Evolutionary conservation across 2,329 filamentous ascomycete genomes (phyloP), one percentile per base, ranked within the genome.

Genomic region (Pseudogymnoascus sp.): DNA sequence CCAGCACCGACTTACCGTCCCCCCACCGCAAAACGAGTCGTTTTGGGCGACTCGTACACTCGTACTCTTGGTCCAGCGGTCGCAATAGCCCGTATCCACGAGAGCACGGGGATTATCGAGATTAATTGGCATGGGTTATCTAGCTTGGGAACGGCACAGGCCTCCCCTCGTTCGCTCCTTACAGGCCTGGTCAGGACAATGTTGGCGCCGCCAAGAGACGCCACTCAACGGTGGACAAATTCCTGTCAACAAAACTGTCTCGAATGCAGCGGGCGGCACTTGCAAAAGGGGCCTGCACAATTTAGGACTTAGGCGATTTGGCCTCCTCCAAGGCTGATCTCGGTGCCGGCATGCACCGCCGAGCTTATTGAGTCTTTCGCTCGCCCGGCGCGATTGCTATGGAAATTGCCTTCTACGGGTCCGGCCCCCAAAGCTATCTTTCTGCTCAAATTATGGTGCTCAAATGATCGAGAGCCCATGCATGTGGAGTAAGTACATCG

Each of bases 221-320:
- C 50, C 50, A 57, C 50, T 57, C 50, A 57, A 57, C 50, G 26
- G 50, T 33, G 50, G 50, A 19, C 50, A 57, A 31, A 57, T 57
- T 57, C 26, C 50, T 57, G 50, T 57, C n/a, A 57, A 57, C 50
- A 57, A 57, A 57, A 57, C 28, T 57, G 50, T 57, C 50, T 57
- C 50, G 28, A 57, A 10, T 33, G 50, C 28, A 57, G 50, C 11
- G 17, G 17, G 50, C 28, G 50, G 50, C 50, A 57, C 50, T 57
- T 57, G 47, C n/a, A 57, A 57, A 53, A 19, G 21, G 47, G 47
- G n/a, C 11, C n/a, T 57, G 10, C n/a, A 19, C 26, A n/a, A 57
- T 31, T 57, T 57, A n/a, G 28, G 28, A 5, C 7, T 19, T 21
- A 19, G 28, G 28, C 28, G 50, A 57, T 57, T 57, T 57, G 50